Evolutionary conservation across 106 monocot species (phyloP), one percentile per base, ranked within the genome.

Genomic region (Dendrobium nobile): DNA sequence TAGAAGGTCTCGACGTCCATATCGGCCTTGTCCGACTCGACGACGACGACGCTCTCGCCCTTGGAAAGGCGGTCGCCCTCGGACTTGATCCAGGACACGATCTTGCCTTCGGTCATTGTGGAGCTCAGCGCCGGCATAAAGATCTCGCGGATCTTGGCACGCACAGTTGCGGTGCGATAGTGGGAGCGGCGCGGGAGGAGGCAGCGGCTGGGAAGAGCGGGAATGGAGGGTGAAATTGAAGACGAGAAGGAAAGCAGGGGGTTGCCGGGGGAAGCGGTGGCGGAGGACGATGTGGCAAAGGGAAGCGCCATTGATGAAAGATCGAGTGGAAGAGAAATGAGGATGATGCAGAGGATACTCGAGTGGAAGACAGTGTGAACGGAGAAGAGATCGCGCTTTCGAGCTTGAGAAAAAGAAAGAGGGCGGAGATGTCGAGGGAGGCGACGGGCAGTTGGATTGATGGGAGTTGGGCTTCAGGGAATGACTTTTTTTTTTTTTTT

Each of bases 1-100:
- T 99, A 91, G 88, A 99, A 99, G 41, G 95, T 93, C 87, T 99
- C 95, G 40, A 99, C 95, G 81, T 99, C 99, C 99, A 95, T 99
- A 77, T 95, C 99, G 58, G 99, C 99, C 91, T 99, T 99, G 87
- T 99, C 99, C 78, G 93, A 95, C 88, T 93, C 95, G 48, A 95
- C 95, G 61, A 99, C 99, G 43, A 99, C 99, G 67, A 95, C 95
- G 90, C 87, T 87, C 80, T 95, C 99, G 10, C 97, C 97, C 81
- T 98, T 95, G 81, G 91, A 84, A 75, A 98, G 89, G 17, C 84
- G 81, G 82, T 98, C 94, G 68, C 92, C 95, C 85, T 97, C 94
- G 6, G 96, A 83, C 80, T 91, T 91, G 78, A 87, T 47, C 99
- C 99, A 99, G 27, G 93, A 90, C 27, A 99, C 95, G 88, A 99